Conservation (phyloP, 2,329 filamentous ascomycete species). For the Alternaria sp. region DNA sequence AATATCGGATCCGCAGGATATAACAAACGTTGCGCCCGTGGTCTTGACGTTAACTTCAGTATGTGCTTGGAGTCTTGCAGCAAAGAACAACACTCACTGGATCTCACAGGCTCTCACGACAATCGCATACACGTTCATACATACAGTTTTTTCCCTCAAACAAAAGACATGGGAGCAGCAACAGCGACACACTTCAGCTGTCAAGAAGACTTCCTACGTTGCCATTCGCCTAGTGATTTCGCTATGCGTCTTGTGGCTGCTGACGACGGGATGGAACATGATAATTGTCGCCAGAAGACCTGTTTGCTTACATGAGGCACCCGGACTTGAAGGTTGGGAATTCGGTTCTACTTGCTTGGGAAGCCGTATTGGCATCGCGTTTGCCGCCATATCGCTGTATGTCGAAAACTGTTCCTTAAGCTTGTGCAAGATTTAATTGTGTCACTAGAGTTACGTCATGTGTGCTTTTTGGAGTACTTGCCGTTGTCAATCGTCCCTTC, state of each 20-base stretch:
- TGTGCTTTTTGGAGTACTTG: conserved; percentile 46
- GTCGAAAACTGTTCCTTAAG: conserved; percentile 8
- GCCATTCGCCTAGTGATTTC: conserved; percentile 44
- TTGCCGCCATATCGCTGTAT: conserved; percentile 48
- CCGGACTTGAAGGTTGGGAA: conserved; percentile 42
- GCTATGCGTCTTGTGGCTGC: conserved; percentile 48
- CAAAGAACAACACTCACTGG: conserved; percentile 3
- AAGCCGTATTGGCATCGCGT: conserved; percentile 40
- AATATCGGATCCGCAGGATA: conserved; percentile 38
- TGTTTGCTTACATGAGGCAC: conserved; percentile 36
- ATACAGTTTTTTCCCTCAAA: conserved; percentile 46
- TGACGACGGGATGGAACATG: conserved; percentile 52
- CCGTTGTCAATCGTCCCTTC: conserved; percentile 47
- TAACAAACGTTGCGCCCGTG: conserved; percentile 40
- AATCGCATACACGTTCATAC: conserved; percentile 46
- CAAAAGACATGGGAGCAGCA: conserved; percentile 42
- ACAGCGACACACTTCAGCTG: conserved; percentile 25
- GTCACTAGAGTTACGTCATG: conserved; percentile 41
- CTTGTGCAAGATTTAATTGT: conserved; percentile 4
- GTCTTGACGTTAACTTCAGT: conserved; percentile 47
- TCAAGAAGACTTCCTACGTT: conserved; percentile 46
- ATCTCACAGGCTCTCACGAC: conserved; percentile 43
- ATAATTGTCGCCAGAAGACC: conserved; percentile 51
- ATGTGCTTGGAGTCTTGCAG: conserved; percentile 15
- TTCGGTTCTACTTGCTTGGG: conserved; percentile 43